These are phyloP conservation scores for Beauveria sp. DNA, from an alignment of 2,329 filamentous ascomycete genomes.

Conservation along the genomic window DNA sequence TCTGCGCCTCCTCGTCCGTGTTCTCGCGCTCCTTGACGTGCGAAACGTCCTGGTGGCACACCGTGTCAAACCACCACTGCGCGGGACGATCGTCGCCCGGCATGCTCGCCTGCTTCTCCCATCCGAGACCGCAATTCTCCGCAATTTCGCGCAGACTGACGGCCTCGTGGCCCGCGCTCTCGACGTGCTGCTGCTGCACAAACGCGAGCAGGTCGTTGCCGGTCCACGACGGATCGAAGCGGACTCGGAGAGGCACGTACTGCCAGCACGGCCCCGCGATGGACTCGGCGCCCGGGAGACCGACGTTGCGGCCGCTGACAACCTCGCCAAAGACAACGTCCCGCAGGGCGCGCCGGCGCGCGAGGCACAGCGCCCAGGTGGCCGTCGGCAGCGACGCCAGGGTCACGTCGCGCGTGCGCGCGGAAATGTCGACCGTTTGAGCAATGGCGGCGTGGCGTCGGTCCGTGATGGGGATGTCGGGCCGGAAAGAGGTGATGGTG, in stretches of 20 bases:
- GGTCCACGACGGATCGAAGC: slow-evolving; percentile 42
- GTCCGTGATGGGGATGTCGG: slow-evolving; percentile 27
- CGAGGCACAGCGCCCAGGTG: slow-evolving; percentile 57
- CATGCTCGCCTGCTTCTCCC: slow-evolving; percentile 20
- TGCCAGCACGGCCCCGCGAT: slow-evolving; percentile 61
- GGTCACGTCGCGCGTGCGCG: slow-evolving; percentile 47
- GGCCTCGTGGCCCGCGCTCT: slow-evolving; percentile 46
- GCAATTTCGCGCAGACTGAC: slow-evolving; percentile 48
- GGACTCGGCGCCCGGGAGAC: slow-evolving; percentile 38
- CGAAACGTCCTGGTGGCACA: slow-evolving; percentile 52
- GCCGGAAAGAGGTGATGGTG: slow-evolving; percentile 37
- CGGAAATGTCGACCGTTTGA: slow-evolving; percentile 36
- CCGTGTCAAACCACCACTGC: slow-evolving; percentile 42
- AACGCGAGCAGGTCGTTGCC: slow-evolving; percentile 42
- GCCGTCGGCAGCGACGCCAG: slow-evolving; percentile 59
- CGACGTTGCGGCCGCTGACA: slow-evolving; percentile 55
- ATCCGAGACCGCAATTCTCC: slow-evolving; percentile 34
- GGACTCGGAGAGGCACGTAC: slow-evolving; percentile 56
- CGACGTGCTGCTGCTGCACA: slow-evolving; percentile 50
- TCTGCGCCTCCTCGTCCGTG: slow-evolving; percentile 25
- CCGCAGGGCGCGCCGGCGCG: slow-evolving; percentile 39
- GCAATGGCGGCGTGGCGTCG: slow-evolving; percentile 34
- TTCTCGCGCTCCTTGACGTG: slow-evolving; percentile 46
- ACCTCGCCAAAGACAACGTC: slow-evolving; percentile 62
- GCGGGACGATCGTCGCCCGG: slow-evolving; percentile 15